Conservation (phyloP, 2,329 filamentous ascomycete species). For the Curvularia spicifera region DNA sequence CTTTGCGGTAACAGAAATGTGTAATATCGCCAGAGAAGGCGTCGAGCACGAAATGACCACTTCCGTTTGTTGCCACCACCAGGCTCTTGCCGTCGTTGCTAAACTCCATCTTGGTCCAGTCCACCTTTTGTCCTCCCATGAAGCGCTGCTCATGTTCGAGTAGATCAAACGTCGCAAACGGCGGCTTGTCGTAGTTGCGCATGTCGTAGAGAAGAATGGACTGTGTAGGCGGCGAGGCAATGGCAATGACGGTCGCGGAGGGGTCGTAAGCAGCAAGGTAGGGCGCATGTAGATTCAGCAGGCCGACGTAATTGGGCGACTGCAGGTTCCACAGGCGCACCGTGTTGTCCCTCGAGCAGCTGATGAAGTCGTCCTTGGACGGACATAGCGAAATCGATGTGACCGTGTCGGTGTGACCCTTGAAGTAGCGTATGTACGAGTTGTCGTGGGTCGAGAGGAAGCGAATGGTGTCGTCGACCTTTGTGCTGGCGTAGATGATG, state of each 20-base stretch:
- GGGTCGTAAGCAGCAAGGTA: conserved; percentile 91
- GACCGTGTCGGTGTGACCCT: conserved; percentile 84
- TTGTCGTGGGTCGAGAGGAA: conserved; percentile 95
- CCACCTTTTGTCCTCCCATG: conserved; percentile 57
- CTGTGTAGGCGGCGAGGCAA: conserved; percentile 81
- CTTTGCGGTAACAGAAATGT: conserved; percentile 67
- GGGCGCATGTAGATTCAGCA: conserved; percentile 79
- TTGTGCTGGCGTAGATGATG: conserved; percentile 95
- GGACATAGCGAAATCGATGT: conserved; percentile 86
- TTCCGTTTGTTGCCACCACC: conserved; percentile 81
- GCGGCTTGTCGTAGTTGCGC: conserved; percentile 90
- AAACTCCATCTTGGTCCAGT: conserved; percentile 93
- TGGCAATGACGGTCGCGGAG: conserved; percentile 87
- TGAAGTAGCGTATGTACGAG: conserved; percentile 94
- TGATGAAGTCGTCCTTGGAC: conserved; percentile 88
- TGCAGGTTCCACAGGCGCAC: conserved; percentile 89
- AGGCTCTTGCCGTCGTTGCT: conserved; percentile 93
- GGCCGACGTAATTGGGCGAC: conserved; percentile 79
- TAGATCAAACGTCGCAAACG: conserved; percentile 86
- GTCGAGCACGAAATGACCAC: conserved; percentile 90
- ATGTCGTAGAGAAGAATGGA: conserved; percentile 89
- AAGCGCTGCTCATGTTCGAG: conserved; percentile 64
- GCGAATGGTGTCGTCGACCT: conserved; percentile 86
- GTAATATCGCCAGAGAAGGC: conserved; percentile 84
- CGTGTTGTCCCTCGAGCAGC: conserved; percentile 88